A percentile compares a stretch with the other conserved stretches of the same genome.
phyloP scores from a whole-genome alignment of 2,329 filamentous ascomycete genomes.

The Hysterium pulicare region DNA sequence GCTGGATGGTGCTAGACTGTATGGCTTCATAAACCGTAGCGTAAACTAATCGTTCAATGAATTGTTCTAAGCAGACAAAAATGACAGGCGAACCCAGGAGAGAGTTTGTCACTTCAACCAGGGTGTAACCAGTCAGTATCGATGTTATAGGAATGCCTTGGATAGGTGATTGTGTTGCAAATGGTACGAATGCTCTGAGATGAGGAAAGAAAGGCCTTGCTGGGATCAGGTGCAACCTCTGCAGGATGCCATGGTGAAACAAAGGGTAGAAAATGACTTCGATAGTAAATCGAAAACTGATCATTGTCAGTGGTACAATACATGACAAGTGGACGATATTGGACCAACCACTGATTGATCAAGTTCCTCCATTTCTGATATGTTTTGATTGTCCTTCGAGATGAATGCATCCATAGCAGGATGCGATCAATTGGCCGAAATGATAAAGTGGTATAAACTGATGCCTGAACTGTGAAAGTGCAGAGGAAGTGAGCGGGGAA shows the following conservation, averaged over 20 bases:
- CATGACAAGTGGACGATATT: no score
- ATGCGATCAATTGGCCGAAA: conserved; percentile 29
- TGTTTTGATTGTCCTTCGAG: conserved; percentile 16
- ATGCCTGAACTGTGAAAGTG: conserved; percentile 17
- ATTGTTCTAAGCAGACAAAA: conserved; percentile 22
- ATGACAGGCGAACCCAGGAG: conserved; percentile 25
- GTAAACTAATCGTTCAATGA: conserved; percentile 25
- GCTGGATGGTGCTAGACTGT: conserved; percentile 25
- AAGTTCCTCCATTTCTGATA: conserved; percentile 20
- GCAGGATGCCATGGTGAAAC: conserved; percentile 28
- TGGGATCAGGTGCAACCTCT: conserved; percentile 28
- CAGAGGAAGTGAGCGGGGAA: conserved; percentile 20
- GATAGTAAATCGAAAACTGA: conserved; percentile 26
- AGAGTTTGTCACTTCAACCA: conserved; percentile 12
- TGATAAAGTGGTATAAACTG: conserved; percentile 17
- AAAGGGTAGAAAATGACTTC: conserved; percentile 31
- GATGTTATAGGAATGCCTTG: conserved; percentile 14
- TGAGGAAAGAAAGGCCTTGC: conserved; percentile 25
- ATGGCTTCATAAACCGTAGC: conserved; percentile 26
- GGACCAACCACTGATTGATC: conserved; percentile 20
- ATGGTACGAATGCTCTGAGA: conserved; percentile 25
- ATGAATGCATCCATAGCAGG: conserved; percentile 18
- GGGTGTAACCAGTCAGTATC: conserved; percentile 14
- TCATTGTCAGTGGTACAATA: conserved; percentile 7
- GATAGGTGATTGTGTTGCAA: conserved; percentile 26